These are phyloP conservation scores for Solanum lycopersicoides DNA, from an alignment of 257 asterid species.

Conservation along the genomic window DNA sequence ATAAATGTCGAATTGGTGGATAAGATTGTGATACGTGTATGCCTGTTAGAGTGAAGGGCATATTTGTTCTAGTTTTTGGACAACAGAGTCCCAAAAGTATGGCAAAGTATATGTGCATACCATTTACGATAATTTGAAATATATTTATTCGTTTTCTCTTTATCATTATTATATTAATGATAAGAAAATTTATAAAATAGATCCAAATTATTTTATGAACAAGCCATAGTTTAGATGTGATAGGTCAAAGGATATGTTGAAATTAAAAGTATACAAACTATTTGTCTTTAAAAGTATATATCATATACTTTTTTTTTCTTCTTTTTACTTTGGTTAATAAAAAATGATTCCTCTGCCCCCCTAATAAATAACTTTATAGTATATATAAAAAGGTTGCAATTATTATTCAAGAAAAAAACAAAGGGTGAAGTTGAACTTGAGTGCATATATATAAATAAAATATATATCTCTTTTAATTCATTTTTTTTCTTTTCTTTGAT, in stretches of 20 bases:
- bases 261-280: neutral
- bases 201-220: neutral
- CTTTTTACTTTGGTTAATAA: neutral
- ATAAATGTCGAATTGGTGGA: too few species aligned
- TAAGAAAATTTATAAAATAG: neutral
- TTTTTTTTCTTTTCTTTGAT: neutral
- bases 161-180: neutral
- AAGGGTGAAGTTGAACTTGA: neutral
- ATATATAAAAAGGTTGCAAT: neutral
- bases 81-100: too few species aligned
- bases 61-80: too few species aligned
- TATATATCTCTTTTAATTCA: neutral
- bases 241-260: neutral
- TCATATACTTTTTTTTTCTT: neutral
- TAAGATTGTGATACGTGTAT: too few species aligned
- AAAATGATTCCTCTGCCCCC: neutral
- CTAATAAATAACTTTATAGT: neutral
- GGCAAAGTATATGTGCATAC: too few species aligned
- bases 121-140: too few species aligned
- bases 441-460: neutral
- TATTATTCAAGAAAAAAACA: neutral
- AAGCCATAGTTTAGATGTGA: neutral
- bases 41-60: too few species aligned
- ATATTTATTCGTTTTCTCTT: too few species aligned
- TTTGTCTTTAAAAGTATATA: neutral